Conservation (phyloP, 1,139 yeast genomes). For the Pichiaceae sp. region DNA sequence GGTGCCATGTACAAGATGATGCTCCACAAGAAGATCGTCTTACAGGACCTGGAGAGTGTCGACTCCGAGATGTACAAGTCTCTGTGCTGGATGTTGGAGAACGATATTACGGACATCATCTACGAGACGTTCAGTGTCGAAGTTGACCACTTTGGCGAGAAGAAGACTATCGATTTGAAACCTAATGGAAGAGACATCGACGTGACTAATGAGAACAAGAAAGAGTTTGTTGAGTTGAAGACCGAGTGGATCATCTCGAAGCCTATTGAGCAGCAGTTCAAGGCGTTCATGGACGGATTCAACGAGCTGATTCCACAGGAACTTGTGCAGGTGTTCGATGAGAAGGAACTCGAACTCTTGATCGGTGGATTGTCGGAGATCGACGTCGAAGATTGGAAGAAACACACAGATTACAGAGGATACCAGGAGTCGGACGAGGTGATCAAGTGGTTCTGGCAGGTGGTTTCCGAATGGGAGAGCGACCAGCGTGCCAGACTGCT, state of each 20-base stretch:
- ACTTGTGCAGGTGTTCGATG: constrained; percentile 91
- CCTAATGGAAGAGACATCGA: constrained; percentile 82
- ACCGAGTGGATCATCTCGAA: constrained; percentile 94
- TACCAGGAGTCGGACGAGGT: constrained; percentile 95
- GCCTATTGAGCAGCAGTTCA: constrained; percentile 92
- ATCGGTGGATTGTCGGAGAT: constrained; percentile 98
- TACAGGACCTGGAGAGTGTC: constrained; percentile 98
- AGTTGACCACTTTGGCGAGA: constrained; percentile 94
- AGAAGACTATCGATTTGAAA: constrained; percentile 82
- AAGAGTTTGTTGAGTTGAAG: constrained; percentile 88
- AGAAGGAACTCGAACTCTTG: constrained; percentile 88
- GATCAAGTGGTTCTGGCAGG: constrained; percentile 97
- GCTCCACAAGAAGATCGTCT: constrained; percentile 85
- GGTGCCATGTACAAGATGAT: constrained; percentile 98
- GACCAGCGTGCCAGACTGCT: constrained; percentile 93
- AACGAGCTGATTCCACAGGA: constrained; percentile 97
- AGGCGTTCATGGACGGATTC: constrained; percentile 94
- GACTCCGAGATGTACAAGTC: constrained; percentile 95
- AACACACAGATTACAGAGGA: constrained; percentile 96
- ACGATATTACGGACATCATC: constrained; percentile 79
- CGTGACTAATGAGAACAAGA: constrained; percentile 90
- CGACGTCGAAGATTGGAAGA: constrained; percentile 97
- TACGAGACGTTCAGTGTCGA: constrained; percentile 91
- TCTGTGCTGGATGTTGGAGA: constrained; percentile 90
- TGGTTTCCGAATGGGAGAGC: constrained; percentile 88